Evolutionary conservation across 2,329 filamentous ascomycete species (phyloP), one percentile per base, ranked within the genome.

Genomic region (Aspergillus transmontanensis): DNA sequence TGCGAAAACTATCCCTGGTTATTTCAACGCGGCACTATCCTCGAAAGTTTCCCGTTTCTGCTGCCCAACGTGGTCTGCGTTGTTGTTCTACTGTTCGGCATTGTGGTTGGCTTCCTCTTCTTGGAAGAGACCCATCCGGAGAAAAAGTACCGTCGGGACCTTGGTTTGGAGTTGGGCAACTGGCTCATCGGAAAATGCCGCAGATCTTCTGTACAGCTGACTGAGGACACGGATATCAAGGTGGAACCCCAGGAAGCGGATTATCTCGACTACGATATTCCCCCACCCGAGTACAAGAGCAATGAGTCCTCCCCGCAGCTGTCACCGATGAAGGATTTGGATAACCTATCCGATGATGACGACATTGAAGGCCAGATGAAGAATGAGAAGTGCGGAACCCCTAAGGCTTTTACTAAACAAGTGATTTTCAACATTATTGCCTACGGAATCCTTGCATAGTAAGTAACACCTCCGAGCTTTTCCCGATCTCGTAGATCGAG

Each of bases 391-490:
- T 74, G 79, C 61, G 76, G 80, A 41, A 75, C 82, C 50, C 76
- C 81, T 58, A 87, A 86, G 71, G 90, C 89, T 10, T 97, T 98
- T 76, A 96, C 92, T 14, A 88, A 84, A 74, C 92, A 94, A 57
- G 91, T 98, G 60, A 83, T 96, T 64, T 83, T 96, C 73, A 94
- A 94, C 74, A 96, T 97, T 67, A 81, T 94, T 62, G 93, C 91
- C 58, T 97, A 96, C 75, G 94, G 94, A 51, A 93, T 98, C 71
- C 83, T 98, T 64, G 94, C 94, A 67, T 97, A 96, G 93, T 97
- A 85, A 87, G 93, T 89, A 60, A 36, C 28, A 32, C 39, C 60
- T 26, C 43, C 41, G 23, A 48, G 45, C 7, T 16, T 23, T 34
- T 39, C 34, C 51, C 28, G 26, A 46, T 34, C 28, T 41, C 48